Percentiles rank a stretch among this genome's conserved stretches.
Evolutionary conservation across 768 basidiomycete species (phyloP).

Genomic region (Lentinula aciculospora): DNA sequence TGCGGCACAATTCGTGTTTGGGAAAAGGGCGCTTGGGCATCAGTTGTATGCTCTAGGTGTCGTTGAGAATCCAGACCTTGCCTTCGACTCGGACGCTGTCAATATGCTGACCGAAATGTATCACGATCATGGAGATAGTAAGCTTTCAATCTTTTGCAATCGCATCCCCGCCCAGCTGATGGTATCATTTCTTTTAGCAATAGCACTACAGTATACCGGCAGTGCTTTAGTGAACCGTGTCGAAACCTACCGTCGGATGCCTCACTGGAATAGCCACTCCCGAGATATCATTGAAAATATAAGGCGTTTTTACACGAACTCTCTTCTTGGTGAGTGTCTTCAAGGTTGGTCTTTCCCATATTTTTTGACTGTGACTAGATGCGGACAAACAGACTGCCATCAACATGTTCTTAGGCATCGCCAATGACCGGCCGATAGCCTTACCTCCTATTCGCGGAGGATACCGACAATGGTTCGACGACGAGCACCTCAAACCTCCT

Average conservation of each 20-base stretch:
- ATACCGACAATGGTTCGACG: slow-evolving; percentile 83
- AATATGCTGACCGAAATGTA: slow-evolving; percentile 99
- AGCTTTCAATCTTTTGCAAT: slow-evolving; percentile 16
- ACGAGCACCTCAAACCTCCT: slow-evolving; percentile 61
- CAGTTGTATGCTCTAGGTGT: slow-evolving; percentile 94
- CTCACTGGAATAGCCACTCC: slow-evolving; percentile 97
- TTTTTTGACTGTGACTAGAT: slow-evolving; percentile 38
- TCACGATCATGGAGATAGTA: slow-evolving; percentile 94
- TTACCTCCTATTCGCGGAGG: slow-evolving; percentile 54
- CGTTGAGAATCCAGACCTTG: slow-evolving; percentile 72
- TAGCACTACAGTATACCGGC: slow-evolving; percentile 95
- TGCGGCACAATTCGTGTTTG: slow-evolving; percentile 95
- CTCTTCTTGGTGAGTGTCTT: slow-evolving; percentile 73
- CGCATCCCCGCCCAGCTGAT: neutral
- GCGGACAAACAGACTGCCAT: slow-evolving; percentile 97
- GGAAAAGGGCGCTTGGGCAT: slow-evolving; percentile 89
- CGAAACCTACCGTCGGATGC: slow-evolving; percentile 92
- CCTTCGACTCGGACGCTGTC: slow-evolving; percentile 91
- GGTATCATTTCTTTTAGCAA: slow-evolving; percentile 41
- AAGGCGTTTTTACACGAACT: slow-evolving; percentile 91
- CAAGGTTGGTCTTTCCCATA: too few species aligned
- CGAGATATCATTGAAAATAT: slow-evolving; percentile 95
- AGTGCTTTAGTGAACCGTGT: slow-evolving; percentile 94
- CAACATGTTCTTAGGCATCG: slow-evolving; percentile 90
- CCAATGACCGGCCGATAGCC: slow-evolving; percentile 45